These are phyloP conservation scores for Colletotrichum orbiculare DNA, from an alignment of 2,329 filamentous ascomycete species.

Conservation along the genomic window DNA sequence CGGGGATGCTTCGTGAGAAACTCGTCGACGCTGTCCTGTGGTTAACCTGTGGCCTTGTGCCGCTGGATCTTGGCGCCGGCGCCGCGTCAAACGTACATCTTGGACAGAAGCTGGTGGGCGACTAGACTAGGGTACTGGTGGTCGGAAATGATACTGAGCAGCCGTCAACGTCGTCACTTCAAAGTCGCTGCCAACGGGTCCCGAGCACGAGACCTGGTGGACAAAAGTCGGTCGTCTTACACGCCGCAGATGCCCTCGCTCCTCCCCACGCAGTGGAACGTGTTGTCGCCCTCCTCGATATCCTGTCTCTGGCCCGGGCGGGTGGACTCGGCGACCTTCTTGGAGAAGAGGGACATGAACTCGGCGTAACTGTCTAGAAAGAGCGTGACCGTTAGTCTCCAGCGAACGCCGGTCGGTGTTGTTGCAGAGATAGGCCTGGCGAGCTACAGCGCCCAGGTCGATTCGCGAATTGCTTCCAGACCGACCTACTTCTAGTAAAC, in stretches of 20 bases:
- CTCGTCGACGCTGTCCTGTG: constrained; percentile 72
- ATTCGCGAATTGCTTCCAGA: background rate
- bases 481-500: constrained; percentile 77
- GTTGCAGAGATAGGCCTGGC: constrained; percentile 23
- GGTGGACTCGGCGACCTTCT: constrained; percentile 89
- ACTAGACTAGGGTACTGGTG: constrained; percentile 81
- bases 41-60: background rate
- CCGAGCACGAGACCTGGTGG: background rate
- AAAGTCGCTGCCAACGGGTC: background rate
- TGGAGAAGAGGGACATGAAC: constrained; percentile 87
- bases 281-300: constrained; percentile 84
- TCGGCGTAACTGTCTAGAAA: constrained; percentile 41
- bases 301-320: constrained; percentile 84
- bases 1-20: constrained; percentile 82
- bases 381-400: background rate
- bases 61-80: background rate
- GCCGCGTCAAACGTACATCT: constrained; percentile 50
- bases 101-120: constrained; percentile 87
- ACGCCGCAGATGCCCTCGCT: constrained; percentile 80
- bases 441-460: no score
- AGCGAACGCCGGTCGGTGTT: background rate
- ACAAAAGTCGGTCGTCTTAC: constrained; percentile 20
- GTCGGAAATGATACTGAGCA: constrained; percentile 73
- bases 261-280: constrained; percentile 81
- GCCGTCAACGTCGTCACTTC: background rate